Evolutionary conservation across 2,329 filamentous ascomycete genomes (phyloP).

Genomic region (Xylariaceae sp.): DNA sequence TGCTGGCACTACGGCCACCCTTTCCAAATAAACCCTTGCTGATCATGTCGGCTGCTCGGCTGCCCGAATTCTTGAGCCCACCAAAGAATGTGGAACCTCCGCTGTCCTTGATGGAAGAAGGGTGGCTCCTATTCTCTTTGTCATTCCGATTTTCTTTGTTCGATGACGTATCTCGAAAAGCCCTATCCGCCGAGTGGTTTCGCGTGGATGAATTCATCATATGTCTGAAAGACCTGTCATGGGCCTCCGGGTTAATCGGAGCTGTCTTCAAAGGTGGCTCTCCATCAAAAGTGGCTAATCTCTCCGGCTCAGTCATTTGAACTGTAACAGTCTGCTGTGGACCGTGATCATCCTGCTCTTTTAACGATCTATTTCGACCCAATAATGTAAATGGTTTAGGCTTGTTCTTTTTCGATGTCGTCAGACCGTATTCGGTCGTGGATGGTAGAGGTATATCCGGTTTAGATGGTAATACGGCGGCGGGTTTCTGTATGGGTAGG

Average conservation of each 20-base stretch:
- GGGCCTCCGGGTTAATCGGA: slow-evolving; percentile 58
- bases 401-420: slow-evolving; percentile 55
- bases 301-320: slow-evolving; percentile 47
- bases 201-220: slow-evolving; percentile 70
- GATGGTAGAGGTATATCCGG: slow-evolving; percentile 62
- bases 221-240: slow-evolving; percentile 72
- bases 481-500: slow-evolving; percentile 48
- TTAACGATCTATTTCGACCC: slow-evolving; percentile 59
- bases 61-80: slow-evolving; percentile 75
- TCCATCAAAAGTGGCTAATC: slow-evolving; percentile 43
- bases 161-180: slow-evolving; percentile 51
- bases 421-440: slow-evolving; percentile 53
- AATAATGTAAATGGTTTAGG: slow-evolving; percentile 62
- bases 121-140: slow-evolving; percentile 56
- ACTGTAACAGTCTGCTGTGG: slow-evolving; percentile 45
- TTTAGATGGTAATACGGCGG: slow-evolving; percentile 52
- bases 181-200: slow-evolving; percentile 77
- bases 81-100: slow-evolving; percentile 71
- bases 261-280: slow-evolving; percentile 64
- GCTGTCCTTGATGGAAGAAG: slow-evolving; percentile 65
- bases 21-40: slow-evolving; percentile 86
- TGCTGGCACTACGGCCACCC: slow-evolving; percentile 73
- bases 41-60: slow-evolving; percentile 79
- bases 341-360: slow-evolving; percentile 50
- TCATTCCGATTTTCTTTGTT: slow-evolving; percentile 54